phyloP scores from a whole-genome alignment of 306 rosid species.

The Acacia melanoxylon region DNA sequence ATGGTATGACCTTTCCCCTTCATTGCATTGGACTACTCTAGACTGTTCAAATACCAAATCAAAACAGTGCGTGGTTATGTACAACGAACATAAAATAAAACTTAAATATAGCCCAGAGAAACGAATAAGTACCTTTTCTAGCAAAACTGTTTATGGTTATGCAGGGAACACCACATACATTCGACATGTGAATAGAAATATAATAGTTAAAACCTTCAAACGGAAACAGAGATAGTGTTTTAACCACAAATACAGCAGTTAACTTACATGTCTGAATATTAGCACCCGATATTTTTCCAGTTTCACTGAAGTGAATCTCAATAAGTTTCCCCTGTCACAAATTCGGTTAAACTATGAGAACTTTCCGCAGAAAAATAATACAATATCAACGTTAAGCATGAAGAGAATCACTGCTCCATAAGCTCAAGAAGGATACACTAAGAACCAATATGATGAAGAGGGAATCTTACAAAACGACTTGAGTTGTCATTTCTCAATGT shows the following conservation, averaged over 20 bases:
- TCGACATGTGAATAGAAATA: slow-evolving; percentile 23
- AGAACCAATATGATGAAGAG: background rate
- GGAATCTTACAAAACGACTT: slow-evolving; percentile 73
- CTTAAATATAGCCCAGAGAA: slow-evolving; percentile 16
- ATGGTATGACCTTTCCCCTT: slow-evolving; percentile 78
- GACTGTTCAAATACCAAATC: slow-evolving; percentile 47
- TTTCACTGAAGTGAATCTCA: slow-evolving; percentile 76
- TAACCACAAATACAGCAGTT: slow-evolving; percentile 16
- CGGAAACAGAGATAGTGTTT: background rate
- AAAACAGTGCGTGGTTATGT: background rate
- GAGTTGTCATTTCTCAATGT: slow-evolving; percentile 84
- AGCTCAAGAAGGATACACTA: slow-evolving; percentile 7
- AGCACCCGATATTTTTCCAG: slow-evolving; percentile 78
- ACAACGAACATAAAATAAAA: slow-evolving; percentile 2
- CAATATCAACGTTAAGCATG: background rate
- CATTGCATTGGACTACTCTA: slow-evolving; percentile 80
- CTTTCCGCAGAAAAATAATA: background rate
- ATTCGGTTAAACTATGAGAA: slow-evolving; percentile 19
- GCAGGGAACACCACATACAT: background rate
- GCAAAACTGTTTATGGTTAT: slow-evolving; percentile 58
- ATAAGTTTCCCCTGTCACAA: slow-evolving; percentile 69
- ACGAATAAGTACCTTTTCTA: slow-evolving; percentile 64
- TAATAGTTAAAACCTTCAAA: slow-evolving; percentile 34
- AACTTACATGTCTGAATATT: slow-evolving; percentile 77
- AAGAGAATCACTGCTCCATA: background rate